These are phyloP conservation scores for Russula brevipes DNA, from an alignment of 768 basidiomycete genomes.

Conservation along the genomic window DNA sequence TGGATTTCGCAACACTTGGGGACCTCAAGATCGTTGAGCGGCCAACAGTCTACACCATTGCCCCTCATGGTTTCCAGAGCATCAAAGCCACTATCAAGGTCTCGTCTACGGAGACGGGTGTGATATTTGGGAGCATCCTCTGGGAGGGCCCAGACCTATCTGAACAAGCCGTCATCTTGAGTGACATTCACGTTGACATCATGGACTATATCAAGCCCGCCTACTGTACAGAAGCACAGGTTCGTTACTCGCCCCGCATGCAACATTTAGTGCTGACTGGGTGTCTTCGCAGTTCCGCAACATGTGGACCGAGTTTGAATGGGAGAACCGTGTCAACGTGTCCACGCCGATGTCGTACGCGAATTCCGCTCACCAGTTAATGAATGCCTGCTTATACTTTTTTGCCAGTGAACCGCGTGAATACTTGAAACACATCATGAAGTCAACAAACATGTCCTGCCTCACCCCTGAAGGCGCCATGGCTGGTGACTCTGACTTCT, in stretches of 20 bases:
- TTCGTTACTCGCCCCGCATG: neutral
- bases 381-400: neutral
- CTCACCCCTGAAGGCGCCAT: conserved; percentile 83
- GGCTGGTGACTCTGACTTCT: conserved; percentile 94
- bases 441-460: conserved; percentile 95
- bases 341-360: conserved; percentile 76
- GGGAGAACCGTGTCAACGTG: conserved; percentile 99
- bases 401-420: conserved; percentile 67
- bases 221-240: conserved; percentile 92
- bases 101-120: conserved; percentile 96
- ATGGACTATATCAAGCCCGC: conserved; percentile 98
- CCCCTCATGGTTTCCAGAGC: conserved; percentile 95
- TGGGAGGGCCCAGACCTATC: conserved; percentile 89
- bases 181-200: conserved; percentile 97
- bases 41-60: conserved; percentile 89
- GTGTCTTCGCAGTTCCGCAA: conserved; percentile 66
- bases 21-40: conserved; percentile 96
- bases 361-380: neutral
- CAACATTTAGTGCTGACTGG: neutral
- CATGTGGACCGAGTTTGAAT: conserved; percentile 99
- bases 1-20: conserved; percentile 96
- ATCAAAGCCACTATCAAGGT: conserved; percentile 99
- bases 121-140: conserved; percentile 95
- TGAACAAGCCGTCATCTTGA: conserved; percentile 89
- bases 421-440: conserved; percentile 93